Base-by-base conservation (phyloP, 2,329 filamentous ascomycete genomes). In the Penicillium brasilianum region DNA sequence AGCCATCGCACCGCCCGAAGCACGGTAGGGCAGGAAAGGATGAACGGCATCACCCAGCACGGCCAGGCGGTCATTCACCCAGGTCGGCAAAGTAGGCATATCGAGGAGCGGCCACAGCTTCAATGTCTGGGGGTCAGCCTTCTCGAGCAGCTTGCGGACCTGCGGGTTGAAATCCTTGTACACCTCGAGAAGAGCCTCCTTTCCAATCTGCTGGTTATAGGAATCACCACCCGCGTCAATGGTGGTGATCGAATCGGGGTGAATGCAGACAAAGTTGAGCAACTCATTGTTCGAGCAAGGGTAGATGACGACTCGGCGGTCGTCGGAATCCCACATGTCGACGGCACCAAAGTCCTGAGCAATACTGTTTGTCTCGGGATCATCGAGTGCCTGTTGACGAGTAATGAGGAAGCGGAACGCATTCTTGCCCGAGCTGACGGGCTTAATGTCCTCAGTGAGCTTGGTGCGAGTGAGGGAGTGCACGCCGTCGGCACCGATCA, bases 41-140 rank as follows among this genome's bases (percentile, higher is more conserved):
- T 91, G 88, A 0, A 87, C 88, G 0, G 88, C 87, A 69, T 91
- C 88, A 0, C 89, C 88, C 0, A 91, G 72, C 0, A 90, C 72
- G 0, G 82, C 86, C 18, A 90, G 70, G 5, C 78, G 81, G 0
- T 75, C 83, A 2, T 83, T 81, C 0, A 80, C 77, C 84, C 87
- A 91, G 0, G 75, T 79, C 0, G 83, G 80, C 16, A 90, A 72
- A 1, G 80, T 75, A 4, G 85, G 81, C 84, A 89, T 88, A 64
- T 91, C 88, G 4, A 88, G 71, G 1, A 89, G 72, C 22, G 81
- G 82, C 86, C 86, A 89, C 0, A 86, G 75, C 57, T 84, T 86
- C 20, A 88, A 68, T 0, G 76, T 77, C 0, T 76, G 69, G 0
- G 78, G 72, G n/a, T 83, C 78, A 0, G 76, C 81, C 65, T 82